Evolutionary conservation across 495 filamentous ascomycete species (phyloP).

Genomic region (Cercophora newfieldiana): DNA sequence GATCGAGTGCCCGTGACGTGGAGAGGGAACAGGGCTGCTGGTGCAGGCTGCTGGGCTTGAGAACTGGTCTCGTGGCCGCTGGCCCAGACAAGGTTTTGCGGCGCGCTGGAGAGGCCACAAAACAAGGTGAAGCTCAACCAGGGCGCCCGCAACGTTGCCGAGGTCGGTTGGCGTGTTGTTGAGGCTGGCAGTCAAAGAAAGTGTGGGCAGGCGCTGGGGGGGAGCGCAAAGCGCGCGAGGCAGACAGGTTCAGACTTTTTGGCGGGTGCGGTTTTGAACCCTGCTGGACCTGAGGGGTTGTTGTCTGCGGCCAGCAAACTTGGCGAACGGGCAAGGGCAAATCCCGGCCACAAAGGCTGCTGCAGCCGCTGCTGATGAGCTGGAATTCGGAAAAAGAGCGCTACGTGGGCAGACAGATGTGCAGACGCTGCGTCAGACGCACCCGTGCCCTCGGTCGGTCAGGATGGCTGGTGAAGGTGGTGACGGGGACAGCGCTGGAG

Average conservation of each 20-base stretch:
- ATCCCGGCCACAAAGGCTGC: background rate
- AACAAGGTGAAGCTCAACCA: conserved; percentile 4
- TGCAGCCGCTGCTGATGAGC: background rate
- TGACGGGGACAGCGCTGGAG: background rate
- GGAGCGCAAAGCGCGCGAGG: background rate
- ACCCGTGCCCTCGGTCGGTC: background rate
- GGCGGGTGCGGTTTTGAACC: background rate
- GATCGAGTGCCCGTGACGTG: background rate
- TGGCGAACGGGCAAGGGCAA: background rate
- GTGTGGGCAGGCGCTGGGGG: background rate
- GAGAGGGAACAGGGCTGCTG: background rate
- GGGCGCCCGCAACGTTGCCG: background rate
- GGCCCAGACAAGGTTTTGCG: background rate
- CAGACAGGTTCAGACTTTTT: conserved; percentile 4
- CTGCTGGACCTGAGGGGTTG: background rate
- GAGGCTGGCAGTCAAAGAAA: background rate
- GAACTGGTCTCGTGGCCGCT: background rate
- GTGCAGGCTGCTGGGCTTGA: background rate
- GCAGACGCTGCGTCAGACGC: conserved; percentile 24
- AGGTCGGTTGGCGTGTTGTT: background rate
- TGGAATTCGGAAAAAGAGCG: conserved; percentile 12
- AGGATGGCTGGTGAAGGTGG: background rate
- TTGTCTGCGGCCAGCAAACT: background rate
- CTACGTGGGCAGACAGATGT: conserved; percentile 24
- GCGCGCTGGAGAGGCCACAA: conserved; percentile 3